These are phyloP conservation scores for Coemansia sp. DNA, from an alignment of 192 early-diverging fungal genomes.

Conservation along the genomic window DNA sequence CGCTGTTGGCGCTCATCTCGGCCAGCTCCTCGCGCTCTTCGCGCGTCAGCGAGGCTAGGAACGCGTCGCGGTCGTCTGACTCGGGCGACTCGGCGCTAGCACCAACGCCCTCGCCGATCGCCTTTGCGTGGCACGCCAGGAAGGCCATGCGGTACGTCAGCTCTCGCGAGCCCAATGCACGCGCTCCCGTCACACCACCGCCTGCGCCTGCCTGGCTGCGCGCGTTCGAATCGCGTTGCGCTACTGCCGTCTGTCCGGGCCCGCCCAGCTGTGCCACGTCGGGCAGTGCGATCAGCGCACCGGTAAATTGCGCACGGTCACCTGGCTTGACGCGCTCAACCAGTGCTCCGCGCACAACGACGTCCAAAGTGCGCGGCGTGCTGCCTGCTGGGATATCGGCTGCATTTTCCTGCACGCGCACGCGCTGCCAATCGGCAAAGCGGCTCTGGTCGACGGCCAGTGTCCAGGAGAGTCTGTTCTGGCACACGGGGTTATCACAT, in stretches of 20 bases:
- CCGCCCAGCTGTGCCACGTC: conserved; percentile 82
- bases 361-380: conserved; percentile 95
- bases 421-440: conserved; percentile 97
- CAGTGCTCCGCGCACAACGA: conserved; percentile 88
- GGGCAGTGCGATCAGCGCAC: conserved; percentile 87
- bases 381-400: conserved; percentile 94
- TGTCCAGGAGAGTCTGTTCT: conserved; percentile 76
- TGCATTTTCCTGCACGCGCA: conserved; percentile 93
- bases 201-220: conserved; percentile 55
- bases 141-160: conserved; percentile 92
- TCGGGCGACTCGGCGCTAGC: conserved; percentile 26
- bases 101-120: conserved; percentile 17
- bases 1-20: conserved; percentile 60
- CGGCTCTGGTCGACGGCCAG: conserved; percentile 77
- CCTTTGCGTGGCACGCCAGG: conserved; percentile 76
- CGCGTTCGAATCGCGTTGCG: conserved; percentile 51
- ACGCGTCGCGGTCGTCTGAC: conserved; percentile 60
- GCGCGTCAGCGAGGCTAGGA: conserved; percentile 61
- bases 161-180: conserved; percentile 85
- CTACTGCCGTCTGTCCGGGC: conserved; percentile 59
- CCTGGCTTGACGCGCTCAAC: conserved; percentile 96
- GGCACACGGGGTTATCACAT: conserved; percentile 78
- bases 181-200: conserved; percentile 82
- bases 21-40: conserved; percentile 75
- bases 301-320: conserved; percentile 85